Evolutionary conservation across 1,284 basidiomycete genomes (phyloP).

Genomic region (Ustilago loliicola): DNA sequence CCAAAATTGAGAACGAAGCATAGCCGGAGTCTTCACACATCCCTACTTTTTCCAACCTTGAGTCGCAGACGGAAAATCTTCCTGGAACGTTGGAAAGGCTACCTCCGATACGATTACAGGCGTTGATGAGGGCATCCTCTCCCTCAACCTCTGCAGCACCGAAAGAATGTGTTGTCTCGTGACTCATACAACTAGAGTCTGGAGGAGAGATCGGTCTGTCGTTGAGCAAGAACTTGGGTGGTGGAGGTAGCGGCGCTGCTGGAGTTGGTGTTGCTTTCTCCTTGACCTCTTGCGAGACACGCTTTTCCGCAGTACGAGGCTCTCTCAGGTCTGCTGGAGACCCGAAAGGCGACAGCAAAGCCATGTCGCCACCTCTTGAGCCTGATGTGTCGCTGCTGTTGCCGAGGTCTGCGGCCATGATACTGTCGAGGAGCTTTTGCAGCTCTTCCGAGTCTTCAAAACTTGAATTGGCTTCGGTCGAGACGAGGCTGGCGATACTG

Average conservation of each 20-base stretch:
- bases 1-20: conserved; percentile 16
- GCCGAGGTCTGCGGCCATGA: conserved; percentile 44
- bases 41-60: neutral
- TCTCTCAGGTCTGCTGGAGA: conserved; percentile 23
- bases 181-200: conserved; percentile 30
- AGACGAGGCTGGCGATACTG: conserved; percentile 34
- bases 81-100: too few species aligned
- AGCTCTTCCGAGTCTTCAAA: conserved; percentile 52
- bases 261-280: conserved; percentile 4
- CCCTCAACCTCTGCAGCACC: neutral
- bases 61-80: neutral
- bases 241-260: conserved; percentile 13
- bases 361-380: conserved; percentile 22
- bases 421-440: conserved; percentile 45
- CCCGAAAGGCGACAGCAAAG: conserved; percentile 41
- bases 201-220: conserved; percentile 49
- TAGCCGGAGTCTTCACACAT: conserved; percentile 15
- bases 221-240: conserved; percentile 49
- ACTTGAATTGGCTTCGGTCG: conserved; percentile 49
- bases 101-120: too few species aligned
- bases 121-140: neutral
- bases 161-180: conserved; percentile 13
- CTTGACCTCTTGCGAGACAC: neutral
- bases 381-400: conserved; percentile 19
- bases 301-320: conserved; percentile 3